phyloP scores from a whole-genome alignment of 495 filamentous ascomycete genomes.

The Delitschia confertaspora region DNA sequence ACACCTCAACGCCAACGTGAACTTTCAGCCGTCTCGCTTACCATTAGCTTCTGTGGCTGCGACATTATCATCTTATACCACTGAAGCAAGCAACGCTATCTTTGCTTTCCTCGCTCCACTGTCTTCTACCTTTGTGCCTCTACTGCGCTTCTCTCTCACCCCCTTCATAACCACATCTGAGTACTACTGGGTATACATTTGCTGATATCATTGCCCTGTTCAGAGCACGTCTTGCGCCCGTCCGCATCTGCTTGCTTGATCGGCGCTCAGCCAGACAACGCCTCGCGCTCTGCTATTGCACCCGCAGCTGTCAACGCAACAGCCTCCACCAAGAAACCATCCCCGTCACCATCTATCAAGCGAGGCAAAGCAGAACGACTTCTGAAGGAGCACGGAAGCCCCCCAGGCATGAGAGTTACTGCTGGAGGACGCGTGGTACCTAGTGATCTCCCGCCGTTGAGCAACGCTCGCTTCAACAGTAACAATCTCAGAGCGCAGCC shows the following conservation, averaged over 20 bases:
- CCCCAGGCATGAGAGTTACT: constrained; percentile 53
- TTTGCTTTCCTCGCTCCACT: not conserved
- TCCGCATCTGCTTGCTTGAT: constrained; percentile 21
- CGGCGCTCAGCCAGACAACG: not conserved
- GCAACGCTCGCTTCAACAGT: constrained; percentile 25
- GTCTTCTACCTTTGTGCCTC: not conserved
- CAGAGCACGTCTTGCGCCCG: constrained; percentile 29
- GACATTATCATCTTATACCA: not conserved
- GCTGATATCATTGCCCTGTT: not conserved
- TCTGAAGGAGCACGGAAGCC: constrained; percentile 51
- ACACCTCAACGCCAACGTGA: not conserved
- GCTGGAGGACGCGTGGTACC: constrained; percentile 58
- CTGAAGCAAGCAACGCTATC: not conserved
- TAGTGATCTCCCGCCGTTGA: constrained; percentile 33
- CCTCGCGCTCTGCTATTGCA: constrained; percentile 3
- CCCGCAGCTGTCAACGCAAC: not conserved
- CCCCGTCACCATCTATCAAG: constrained; percentile 36
- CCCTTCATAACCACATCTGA: not conserved
- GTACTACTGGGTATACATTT: not conserved
- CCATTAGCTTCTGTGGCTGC: not conserved
- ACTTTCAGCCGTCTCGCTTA: not conserved
- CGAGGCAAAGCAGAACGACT: constrained; percentile 37
- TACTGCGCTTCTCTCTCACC: constrained; percentile 1
- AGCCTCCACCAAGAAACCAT: constrained; percentile 26
- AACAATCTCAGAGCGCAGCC: constrained; percentile 24